Evolutionary conservation across 805 yeast genomes (phyloP).

Genomic region (Metschnikowia peoriensis): DNA sequence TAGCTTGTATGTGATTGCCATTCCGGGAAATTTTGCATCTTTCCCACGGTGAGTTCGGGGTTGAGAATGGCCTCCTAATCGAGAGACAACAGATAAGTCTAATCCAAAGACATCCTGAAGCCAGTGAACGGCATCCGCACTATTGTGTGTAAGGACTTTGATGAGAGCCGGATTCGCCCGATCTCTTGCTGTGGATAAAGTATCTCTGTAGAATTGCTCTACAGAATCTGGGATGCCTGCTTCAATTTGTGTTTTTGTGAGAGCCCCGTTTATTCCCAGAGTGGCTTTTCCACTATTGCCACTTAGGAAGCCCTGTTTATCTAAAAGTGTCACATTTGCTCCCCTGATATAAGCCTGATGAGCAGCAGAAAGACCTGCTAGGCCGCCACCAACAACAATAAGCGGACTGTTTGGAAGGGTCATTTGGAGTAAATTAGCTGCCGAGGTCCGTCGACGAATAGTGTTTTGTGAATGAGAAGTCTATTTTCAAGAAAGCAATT

Average conservation of each 20-base stretch:
- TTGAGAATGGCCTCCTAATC: constrained; percentile 79
- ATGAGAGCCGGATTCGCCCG: constrained; percentile 60
- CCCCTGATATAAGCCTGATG: constrained; percentile 56
- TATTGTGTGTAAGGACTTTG: constrained; percentile 56
- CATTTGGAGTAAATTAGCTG: not conserved
- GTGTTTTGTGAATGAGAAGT: no score
- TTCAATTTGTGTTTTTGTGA: constrained; percentile 57
- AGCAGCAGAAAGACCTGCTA: constrained; percentile 63
- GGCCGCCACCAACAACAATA: constrained; percentile 62
- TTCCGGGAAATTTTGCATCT: constrained; percentile 62
- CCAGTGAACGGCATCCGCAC: constrained; percentile 72
- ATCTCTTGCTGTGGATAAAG: constrained; percentile 62
- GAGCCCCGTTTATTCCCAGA: constrained; percentile 71
- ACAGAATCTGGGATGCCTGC: constrained; percentile 54
- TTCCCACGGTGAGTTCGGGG: constrained; percentile 82
- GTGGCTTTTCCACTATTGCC: constrained; percentile 70
- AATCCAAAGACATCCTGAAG: constrained; percentile 59
- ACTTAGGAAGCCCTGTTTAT: constrained; percentile 59
- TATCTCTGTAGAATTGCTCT: constrained; percentile 61
- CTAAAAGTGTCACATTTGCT: constrained; percentile 51
- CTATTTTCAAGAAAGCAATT: no score
- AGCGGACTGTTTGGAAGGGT: constrained; percentile 31
- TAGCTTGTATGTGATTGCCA: constrained; percentile 56
- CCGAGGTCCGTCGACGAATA: no score
- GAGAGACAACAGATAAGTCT: constrained; percentile 65